Evolutionary conservation across 352 stramenopile genomes (phyloP).

Genomic region (Aphanomyces euteiches): DNA sequence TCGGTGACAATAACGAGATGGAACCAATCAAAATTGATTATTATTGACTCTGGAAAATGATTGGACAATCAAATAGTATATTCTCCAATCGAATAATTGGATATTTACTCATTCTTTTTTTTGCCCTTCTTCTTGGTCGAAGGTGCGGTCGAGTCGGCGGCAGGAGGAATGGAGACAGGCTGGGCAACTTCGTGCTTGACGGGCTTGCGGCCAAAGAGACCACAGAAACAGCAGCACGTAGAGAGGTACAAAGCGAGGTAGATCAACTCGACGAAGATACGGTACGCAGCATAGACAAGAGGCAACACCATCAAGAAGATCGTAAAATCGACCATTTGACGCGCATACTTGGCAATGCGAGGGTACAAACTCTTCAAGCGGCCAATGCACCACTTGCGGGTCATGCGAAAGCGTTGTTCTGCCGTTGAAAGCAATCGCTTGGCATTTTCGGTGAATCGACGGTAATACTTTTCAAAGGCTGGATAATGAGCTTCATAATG

Average conservation of each 20-base stretch:
- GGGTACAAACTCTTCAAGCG: slow-evolving; percentile 19
- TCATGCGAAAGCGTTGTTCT: slow-evolving; percentile 19
- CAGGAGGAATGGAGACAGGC: slow-evolving; percentile 5
- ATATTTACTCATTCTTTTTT: slow-evolving; percentile 14
- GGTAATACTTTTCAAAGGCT: not conserved
- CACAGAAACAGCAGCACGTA: slow-evolving; percentile 28
- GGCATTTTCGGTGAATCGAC: not conserved
- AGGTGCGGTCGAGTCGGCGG: not conserved
- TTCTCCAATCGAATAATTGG: no score
- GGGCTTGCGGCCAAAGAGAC: slow-evolving; percentile 26
- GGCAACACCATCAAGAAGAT: slow-evolving; percentile 19
- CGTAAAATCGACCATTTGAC: slow-evolving; percentile 25
- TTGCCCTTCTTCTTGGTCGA: slow-evolving; percentile 29
- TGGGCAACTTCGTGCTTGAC: slow-evolving; percentile 17
- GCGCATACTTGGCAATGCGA: slow-evolving; percentile 19
- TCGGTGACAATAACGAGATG: no score
- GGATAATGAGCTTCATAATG: slow-evolving; percentile 17
- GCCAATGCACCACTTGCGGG: slow-evolving; percentile 9
- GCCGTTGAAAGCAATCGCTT: not conserved
- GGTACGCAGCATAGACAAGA: not conserved
- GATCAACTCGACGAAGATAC: slow-evolving; percentile 9
- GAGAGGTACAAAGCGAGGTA: slow-evolving; percentile 11
- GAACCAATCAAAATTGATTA: no score
- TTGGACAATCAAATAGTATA: no score
- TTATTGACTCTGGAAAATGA: no score